Evolutionary conservation across 83 land plant species (phyloP).

Genomic region (Thuja plicata): DNA sequence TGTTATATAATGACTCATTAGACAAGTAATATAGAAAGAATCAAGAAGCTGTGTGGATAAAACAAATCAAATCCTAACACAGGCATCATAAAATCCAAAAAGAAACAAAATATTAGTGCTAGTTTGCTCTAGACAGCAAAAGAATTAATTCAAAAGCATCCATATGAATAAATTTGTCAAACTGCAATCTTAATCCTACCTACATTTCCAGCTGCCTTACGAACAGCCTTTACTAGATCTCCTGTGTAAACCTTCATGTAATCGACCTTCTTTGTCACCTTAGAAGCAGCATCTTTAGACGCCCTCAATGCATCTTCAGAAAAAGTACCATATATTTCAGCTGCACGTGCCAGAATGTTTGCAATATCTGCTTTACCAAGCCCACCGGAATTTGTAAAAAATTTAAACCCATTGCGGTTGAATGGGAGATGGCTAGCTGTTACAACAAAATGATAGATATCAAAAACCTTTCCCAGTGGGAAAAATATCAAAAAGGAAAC

Average conservation of each 20-base stretch:
- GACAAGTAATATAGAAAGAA: neutral
- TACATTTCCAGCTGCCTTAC: constrained; percentile 85
- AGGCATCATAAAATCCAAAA: neutral
- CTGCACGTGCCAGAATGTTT: constrained; percentile 84
- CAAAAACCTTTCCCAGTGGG: neutral
- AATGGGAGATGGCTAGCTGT: constrained; percentile 99
- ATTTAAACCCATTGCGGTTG: constrained; percentile 96
- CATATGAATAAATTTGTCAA: neutral
- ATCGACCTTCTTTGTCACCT: constrained; percentile 56
- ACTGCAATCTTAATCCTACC: constrained; percentile 40
- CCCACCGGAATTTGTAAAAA: constrained; percentile 95
- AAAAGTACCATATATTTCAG: constrained; percentile 58
- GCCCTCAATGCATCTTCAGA: constrained; percentile 30
- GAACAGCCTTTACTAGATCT: constrained; percentile 86
- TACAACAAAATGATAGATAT: constrained; percentile 11
- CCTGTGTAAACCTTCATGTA: constrained; percentile 87
- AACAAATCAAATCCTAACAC: neutral
- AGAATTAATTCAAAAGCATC: neutral
- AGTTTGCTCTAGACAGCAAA: neutral
- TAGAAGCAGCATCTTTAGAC: constrained; percentile 29
- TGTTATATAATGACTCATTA: neutral
- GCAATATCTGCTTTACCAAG: constrained; percentile 91
- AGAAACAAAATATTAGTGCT: neutral
- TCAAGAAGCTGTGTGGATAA: neutral
- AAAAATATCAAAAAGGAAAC: neutral